Evolutionary conservation across 1,284 basidiomycete species (phyloP).

Genomic region (Pyrrhoderma lamaoense): DNA sequence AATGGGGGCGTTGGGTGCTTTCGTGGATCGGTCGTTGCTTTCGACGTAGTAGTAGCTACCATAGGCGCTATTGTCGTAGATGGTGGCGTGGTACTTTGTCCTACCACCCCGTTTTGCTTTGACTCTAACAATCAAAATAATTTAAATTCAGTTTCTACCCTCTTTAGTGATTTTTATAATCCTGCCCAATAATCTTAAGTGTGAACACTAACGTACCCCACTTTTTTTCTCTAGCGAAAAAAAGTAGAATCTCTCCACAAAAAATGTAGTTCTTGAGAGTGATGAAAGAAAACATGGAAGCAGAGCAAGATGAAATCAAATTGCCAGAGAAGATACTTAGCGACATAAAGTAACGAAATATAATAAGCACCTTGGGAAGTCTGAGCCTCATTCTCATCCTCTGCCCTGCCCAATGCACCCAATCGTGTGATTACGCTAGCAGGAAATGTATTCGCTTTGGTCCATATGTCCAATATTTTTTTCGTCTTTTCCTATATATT

Average conservation of each 20-base stretch:
- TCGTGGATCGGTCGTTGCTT: constrained; percentile 35
- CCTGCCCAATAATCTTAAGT: too few relatives aligned
- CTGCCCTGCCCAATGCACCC: constrained; percentile 50
- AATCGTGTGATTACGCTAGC: constrained; percentile 59
- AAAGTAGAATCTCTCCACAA: too few relatives aligned
- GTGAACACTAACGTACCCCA: too few relatives aligned
- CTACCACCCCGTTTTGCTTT: too few relatives aligned
- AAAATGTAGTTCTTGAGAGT: too few relatives aligned
- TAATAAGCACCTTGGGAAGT: constrained; percentile 75
- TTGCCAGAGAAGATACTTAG: constrained; percentile 73
- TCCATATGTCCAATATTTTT: constrained; percentile 95
- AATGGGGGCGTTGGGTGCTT: constrained; percentile 25
- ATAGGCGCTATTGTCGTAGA: too few relatives aligned
- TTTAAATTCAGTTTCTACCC: too few relatives aligned
- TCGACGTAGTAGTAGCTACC: too few relatives aligned
- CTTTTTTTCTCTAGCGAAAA: too few relatives aligned
- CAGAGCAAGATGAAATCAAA: constrained; percentile 42
- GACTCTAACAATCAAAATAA: too few relatives aligned
- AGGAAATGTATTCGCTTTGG: constrained; percentile 81
- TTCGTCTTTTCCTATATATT: constrained; percentile 81
- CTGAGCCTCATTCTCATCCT: constrained; percentile 26
- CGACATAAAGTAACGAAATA: constrained; percentile 49
- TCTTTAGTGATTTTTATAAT: too few relatives aligned
- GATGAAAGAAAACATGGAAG: constrained; percentile 3
- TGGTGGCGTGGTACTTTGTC: too few relatives aligned